Conservation (phyloP, 169 alveolate genomes). For the Cryptosporidium parvum region DNA sequence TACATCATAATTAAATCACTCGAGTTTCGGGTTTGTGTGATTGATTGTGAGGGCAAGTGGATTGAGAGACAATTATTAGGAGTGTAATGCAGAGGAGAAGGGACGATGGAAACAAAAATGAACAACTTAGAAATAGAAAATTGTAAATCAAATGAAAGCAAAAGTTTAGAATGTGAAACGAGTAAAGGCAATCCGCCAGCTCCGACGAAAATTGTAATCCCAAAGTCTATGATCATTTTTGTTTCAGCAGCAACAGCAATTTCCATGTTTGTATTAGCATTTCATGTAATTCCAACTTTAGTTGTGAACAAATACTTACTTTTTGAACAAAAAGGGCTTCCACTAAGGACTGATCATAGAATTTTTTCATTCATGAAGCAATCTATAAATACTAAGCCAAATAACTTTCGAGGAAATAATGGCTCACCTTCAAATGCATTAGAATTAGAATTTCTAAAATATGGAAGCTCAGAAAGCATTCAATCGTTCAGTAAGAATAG, state of each 20-base stretch:
- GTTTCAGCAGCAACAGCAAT: neutral
- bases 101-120: neutral
- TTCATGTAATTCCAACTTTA: constrained; percentile 6
- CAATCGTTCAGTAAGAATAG: neutral
- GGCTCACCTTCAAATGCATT: neutral
- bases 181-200: neutral
- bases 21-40: neutral
- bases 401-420: neutral
- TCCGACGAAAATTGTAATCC: neutral
- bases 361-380: neutral
- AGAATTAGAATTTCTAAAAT: neutral
- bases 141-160: neutral
- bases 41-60: constrained; percentile 6
- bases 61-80: neutral
- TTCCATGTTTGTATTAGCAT: neutral
- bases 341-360: constrained; percentile 8
- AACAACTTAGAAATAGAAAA: neutral
- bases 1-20: neutral
- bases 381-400: neutral
- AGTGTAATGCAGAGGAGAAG: constrained; percentile 17
- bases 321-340: neutral
- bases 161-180: neutral
- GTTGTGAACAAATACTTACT: neutral
- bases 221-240: neutral
- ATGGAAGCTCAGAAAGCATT: neutral